Percentiles rank a stretch among this genome's conserved stretches.
These are phyloP conservation scores for Herpetomonas muscarum DNA, from an alignment of 208 protist species.

Conservation along the genomic window DNA sequence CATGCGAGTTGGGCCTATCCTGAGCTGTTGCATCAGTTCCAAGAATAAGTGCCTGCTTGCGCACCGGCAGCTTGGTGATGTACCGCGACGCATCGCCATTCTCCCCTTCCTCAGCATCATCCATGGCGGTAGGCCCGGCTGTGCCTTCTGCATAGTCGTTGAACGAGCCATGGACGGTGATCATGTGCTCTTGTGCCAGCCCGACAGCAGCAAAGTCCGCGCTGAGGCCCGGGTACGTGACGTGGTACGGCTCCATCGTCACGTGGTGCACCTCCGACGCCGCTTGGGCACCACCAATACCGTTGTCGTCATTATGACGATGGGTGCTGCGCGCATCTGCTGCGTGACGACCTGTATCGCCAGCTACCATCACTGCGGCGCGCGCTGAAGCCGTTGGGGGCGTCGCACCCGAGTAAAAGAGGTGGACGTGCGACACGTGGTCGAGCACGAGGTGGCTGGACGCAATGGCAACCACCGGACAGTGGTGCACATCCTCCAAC, in stretches of 20 bases:
- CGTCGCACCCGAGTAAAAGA: slow-evolving; percentile 14
- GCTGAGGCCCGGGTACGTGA: slow-evolving; percentile 57
- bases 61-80: neutral
- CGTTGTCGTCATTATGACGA: neutral
- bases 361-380: neutral
- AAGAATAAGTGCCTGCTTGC: neutral
- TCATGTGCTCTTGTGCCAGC: slow-evolving; percentile 42
- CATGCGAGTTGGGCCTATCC: slow-evolving; percentile 64
- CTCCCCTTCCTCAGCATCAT: neutral
- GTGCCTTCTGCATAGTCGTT: no score
- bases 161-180: slow-evolving; percentile 7
- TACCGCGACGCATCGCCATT: neutral
- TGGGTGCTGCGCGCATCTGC: neutral
- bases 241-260: slow-evolving; percentile 27
- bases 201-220: slow-evolving; percentile 52
- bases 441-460: slow-evolving; percentile 24
- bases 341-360: neutral
- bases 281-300: neutral
- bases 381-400: slow-evolving; percentile 6
- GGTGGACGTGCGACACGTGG: slow-evolving; percentile 14
- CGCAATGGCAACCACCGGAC: slow-evolving; percentile 34
- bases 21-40: slow-evolving; percentile 10
- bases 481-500: slow-evolving; percentile 37
- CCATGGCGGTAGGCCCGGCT: no score
- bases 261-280: slow-evolving; percentile 6